Percentiles rank a stretch among this genome's conserved stretches.
phyloP scores from a whole-genome alignment of 1,139 yeast genomes.

The Geotrichum reessii region DNA sequence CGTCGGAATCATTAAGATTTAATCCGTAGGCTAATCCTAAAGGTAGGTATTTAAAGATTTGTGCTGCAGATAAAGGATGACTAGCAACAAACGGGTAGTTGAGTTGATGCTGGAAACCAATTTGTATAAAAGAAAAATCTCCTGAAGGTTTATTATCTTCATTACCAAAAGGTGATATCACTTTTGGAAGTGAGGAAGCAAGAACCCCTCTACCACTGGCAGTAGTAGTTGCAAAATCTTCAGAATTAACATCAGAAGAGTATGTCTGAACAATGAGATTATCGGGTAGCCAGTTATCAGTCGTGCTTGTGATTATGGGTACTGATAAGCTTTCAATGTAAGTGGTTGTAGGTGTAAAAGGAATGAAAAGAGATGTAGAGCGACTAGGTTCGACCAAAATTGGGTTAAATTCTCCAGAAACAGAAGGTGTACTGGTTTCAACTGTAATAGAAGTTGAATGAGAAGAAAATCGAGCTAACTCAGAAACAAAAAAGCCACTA shows the following conservation, averaged over 20 bases:
- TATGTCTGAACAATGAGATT: constrained; percentile 16
- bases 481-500: not conserved
- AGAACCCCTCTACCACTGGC: constrained; percentile 24
- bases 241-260: constrained; percentile 5
- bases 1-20: constrained; percentile 26
- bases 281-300: constrained; percentile 18
- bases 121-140: constrained; percentile 34
- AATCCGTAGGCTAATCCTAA: constrained; percentile 38
- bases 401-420: not conserved
- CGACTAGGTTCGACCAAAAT: not conserved
- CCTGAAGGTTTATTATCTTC: constrained; percentile 27
- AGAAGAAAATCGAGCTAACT: not conserved
- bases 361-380: not conserved
- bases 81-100: constrained; percentile 40
- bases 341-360: not conserved
- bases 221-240: constrained; percentile 19
- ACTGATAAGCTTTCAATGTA: not conserved
- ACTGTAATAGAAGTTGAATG: not conserved
- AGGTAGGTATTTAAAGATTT: constrained; percentile 41
- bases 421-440: not conserved
- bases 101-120: constrained; percentile 39
- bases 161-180: constrained; percentile 38
- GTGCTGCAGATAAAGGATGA: constrained; percentile 41
- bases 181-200: constrained; percentile 35
- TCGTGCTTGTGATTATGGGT: constrained; percentile 5